phyloP scores from a whole-genome alignment of 306 rosid genomes.

The Cucurbita pepo region DNA sequence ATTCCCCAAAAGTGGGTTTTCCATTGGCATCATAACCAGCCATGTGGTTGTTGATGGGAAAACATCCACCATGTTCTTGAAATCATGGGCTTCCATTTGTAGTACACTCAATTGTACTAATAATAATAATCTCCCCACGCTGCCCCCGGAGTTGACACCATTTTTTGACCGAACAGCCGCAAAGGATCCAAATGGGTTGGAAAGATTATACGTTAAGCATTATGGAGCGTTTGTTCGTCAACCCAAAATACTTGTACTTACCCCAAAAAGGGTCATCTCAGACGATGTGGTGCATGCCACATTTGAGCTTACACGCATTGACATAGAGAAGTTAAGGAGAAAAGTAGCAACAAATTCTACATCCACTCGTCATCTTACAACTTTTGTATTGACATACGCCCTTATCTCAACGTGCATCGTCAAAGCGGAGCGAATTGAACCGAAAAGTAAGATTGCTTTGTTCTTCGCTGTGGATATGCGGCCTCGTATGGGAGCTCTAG shows the following conservation, averaged over 20 bases:
- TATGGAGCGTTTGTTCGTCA: not conserved
- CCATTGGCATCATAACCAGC: conserved; percentile 26
- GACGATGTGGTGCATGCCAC: conserved; percentile 10
- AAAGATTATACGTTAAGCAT: not conserved
- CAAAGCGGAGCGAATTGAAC: conserved; percentile 10
- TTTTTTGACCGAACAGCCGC: conserved; percentile 9
- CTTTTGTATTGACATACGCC: conserved; percentile 10
- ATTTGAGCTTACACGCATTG: not conserved
- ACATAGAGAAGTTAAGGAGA: conserved; percentile 2
- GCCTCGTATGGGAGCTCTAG: conserved; percentile 7
- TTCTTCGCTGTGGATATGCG: conserved; percentile 10
- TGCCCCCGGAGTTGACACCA: conserved; percentile 1
- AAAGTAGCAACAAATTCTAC: not conserved
- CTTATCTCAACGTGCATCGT: conserved; percentile 9
- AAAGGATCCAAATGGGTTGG: not conserved
- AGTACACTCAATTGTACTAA: not conserved
- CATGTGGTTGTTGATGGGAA: conserved; percentile 38
- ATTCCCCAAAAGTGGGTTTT: conserved; percentile 27
- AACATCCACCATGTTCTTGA: conserved; percentile 27
- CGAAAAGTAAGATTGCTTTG: not conserved
- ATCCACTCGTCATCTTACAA: conserved; percentile 15
- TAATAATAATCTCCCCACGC: not conserved
- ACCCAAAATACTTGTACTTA: not conserved
- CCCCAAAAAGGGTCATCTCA: not conserved
- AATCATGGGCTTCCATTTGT: conserved; percentile 31